phyloP scores from a whole-genome alignment of 1,284 basidiomycete species.

The Peniophora sp. region DNA sequence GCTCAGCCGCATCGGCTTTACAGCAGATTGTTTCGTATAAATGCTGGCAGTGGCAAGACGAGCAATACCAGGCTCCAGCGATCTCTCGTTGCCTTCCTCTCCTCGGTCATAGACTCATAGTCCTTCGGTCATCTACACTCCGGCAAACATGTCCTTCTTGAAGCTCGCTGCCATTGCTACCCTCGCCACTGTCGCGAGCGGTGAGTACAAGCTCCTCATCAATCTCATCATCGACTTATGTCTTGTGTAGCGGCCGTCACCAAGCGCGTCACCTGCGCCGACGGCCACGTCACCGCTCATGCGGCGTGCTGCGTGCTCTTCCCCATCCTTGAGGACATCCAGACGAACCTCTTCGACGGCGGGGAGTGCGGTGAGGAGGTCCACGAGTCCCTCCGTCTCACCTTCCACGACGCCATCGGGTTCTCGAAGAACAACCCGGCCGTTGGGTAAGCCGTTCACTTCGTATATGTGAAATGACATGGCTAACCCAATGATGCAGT shows the following conservation, averaged over 20 bases:
- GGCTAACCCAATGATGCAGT: too few relatives aligned
- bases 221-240: background rate
- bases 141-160: slow-evolving; percentile 25
- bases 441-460: background rate
- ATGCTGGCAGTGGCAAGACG: too few relatives aligned
- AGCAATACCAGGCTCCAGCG: too few relatives aligned
- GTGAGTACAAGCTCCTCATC: background rate
- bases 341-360: background rate
- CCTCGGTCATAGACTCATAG: too few relatives aligned
- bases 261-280: background rate
- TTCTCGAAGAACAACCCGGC: background rate
- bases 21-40: too few relatives aligned
- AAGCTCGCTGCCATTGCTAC: slow-evolving; percentile 15
- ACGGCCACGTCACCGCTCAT: background rate
- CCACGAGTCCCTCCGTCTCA: background rate
- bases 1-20: too few relatives aligned
- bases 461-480: background rate
- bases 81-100: too few relatives aligned
- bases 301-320: background rate
- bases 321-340: background rate
- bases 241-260: background rate
- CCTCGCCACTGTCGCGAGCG: slow-evolving; percentile 12
- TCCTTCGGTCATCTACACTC: too few relatives aligned
- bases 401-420: background rate
- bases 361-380: background rate